Evolutionary conservation across 148 eudicot genomes (phyloP), one percentile per base, ranked within the genome.

Genomic region (Vaccinium darrowii): DNA sequence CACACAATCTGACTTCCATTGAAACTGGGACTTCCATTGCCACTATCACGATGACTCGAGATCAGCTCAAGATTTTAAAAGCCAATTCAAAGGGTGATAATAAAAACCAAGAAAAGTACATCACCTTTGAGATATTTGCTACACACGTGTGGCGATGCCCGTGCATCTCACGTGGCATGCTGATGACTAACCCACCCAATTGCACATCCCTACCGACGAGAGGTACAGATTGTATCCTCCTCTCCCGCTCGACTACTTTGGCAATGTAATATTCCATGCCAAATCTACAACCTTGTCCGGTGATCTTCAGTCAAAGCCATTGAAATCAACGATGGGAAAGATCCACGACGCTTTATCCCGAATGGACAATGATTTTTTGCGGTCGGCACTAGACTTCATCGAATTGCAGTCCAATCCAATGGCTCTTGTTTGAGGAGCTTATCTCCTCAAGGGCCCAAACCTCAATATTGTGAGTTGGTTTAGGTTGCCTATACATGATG

Each of bases 191-290:
- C 1, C 47, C 47, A 43, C 47, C 47, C 0, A 43, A 43, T 43
- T 43, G 47, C 1, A 43, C 47, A 43, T 43, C 47, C 0, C 47
- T 0, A 43, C 47, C 47, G 47, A 43, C 1, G 47, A 6, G 6
- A 6, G 47, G 47, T 23, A 78, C 7, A 84, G 88, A 47, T 53
- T 86, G 8, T 78, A 54, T 10, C 90, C 90, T 5, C 27, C 87
- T 4, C 88, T 88, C 14, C 88, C 88, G 1, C 53, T 19, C 6
- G 88, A 84, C 39, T 88, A 86, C 25, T 82, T 86, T 82, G 90
- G 88, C 53, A 88, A 88, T 10, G 87, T 73, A 8, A 12, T 79
- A 49, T 79, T 79, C 80, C 16, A 63, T 85, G 0, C 30, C 33
- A 30, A 30, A 30, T 30, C 33, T 1, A 30, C 23, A 0, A 84